These are phyloP conservation scores for Conringia planisiliqua DNA, from an alignment of 345 rosid genomes.

Conservation along the genomic window DNA sequence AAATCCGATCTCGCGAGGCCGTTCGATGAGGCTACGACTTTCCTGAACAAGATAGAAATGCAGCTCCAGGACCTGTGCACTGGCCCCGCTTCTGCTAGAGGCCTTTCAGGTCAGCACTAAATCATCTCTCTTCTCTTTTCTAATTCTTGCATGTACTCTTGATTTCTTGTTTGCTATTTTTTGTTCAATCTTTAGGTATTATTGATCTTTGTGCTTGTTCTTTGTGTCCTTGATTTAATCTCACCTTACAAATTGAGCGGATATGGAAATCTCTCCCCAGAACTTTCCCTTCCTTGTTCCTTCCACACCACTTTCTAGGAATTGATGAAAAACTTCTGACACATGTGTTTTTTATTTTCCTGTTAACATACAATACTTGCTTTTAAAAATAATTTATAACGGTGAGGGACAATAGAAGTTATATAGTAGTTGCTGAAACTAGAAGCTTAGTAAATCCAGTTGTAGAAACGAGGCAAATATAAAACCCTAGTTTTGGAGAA, in stretches of 20 bases:
- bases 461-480: background rate
- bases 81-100: slow-evolving; percentile 42
- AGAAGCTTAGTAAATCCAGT: background rate
- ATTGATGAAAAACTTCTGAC: slow-evolving; percentile 12
- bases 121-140: background rate
- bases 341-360: background rate
- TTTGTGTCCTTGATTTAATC: slow-evolving; percentile 8
- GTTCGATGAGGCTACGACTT: slow-evolving; percentile 74
- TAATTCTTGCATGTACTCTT: background rate
- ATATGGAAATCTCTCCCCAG: background rate
- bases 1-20: slow-evolving; percentile 87
- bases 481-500: slow-evolving; percentile 21
- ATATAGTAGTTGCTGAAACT: background rate
- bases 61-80: slow-evolving; percentile 84
- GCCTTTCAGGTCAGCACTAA: slow-evolving; percentile 45
- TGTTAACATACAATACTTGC: background rate
- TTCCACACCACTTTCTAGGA: background rate
- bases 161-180: background rate
- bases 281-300: slow-evolving; percentile 19
- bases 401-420: background rate
- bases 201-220: slow-evolving; percentile 6
- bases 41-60: slow-evolving; percentile 76
- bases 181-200: background rate
- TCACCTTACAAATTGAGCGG: slow-evolving; percentile 21
- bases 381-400: background rate